Percentiles rank a stretch among this genome's conserved stretches.
Evolutionary conservation across 1,284 basidiomycete genomes (phyloP).

Genomic region (Puccinia coronata): DNA sequence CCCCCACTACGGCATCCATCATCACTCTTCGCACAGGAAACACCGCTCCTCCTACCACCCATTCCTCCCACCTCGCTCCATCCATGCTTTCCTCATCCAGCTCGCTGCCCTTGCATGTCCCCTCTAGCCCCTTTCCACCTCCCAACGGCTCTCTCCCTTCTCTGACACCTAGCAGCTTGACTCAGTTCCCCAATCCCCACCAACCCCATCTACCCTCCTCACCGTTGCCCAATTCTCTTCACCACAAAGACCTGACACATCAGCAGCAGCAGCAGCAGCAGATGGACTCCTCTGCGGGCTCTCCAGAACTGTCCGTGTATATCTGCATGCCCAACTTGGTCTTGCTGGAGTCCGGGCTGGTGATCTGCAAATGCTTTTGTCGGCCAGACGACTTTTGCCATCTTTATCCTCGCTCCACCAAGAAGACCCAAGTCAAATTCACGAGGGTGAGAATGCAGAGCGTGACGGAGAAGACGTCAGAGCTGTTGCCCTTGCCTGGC

Average conservation of each 20-base stretch:
- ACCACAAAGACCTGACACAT: not conserved
- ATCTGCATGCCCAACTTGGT: constrained; percentile 45
- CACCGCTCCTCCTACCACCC: not conserved
- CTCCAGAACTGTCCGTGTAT: constrained; percentile 33
- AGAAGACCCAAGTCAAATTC: not conserved
- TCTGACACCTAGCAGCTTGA: not conserved
- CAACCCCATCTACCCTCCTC: not conserved
- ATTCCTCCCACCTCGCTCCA: constrained; percentile 41
- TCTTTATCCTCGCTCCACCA: constrained; percentile 41
- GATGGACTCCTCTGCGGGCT: not conserved
- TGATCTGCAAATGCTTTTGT: constrained; percentile 50
- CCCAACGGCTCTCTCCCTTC: not conserved
- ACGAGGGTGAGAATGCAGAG: constrained; percentile 1
- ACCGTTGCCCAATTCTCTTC: not conserved
- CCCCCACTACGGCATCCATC: constrained; percentile 42
- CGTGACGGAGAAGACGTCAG: not conserved
- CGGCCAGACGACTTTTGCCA: constrained; percentile 46
- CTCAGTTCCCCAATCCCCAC: too few relatives aligned
- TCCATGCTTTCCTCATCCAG: constrained; percentile 15
- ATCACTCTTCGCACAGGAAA: constrained; percentile 19
- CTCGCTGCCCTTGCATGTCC: not conserved
- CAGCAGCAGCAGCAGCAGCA: not conserved
- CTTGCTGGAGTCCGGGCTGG: constrained; percentile 44
- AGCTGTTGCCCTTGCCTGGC: not conserved
- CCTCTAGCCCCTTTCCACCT: not conserved